Conservation (phyloP, 2,329 filamentous ascomycete genomes). For the Claviceps arundinis region DNA sequence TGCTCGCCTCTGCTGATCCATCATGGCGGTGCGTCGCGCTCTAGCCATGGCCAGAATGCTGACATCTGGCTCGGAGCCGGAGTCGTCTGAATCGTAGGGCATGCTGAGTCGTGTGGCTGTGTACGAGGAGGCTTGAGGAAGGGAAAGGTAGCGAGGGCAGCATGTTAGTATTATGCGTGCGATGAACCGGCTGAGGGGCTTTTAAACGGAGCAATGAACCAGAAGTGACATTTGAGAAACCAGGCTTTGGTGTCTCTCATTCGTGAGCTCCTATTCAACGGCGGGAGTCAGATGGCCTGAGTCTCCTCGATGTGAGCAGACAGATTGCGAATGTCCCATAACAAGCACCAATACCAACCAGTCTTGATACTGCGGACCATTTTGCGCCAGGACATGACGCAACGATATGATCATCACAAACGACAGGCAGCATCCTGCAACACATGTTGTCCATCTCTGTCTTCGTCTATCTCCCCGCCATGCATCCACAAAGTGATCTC, state of each 20-base stretch:
- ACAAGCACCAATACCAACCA: neutral
- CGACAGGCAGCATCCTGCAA: neutral
- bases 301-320: neutral
- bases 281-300: neutral
- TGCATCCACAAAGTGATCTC: too few relatives aligned
- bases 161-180: neutral
- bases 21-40: slow-evolving; percentile 11
- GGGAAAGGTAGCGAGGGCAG: slow-evolving; percentile 7
- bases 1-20: slow-evolving; percentile 13
- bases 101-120: slow-evolving; percentile 22
- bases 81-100: slow-evolving; percentile 23
- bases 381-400: neutral
- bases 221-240: neutral
- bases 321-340: neutral
- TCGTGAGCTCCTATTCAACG: neutral
- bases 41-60: slow-evolving; percentile 23
- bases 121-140: slow-evolving; percentile 15
- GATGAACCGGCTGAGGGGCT: neutral
- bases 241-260: neutral
- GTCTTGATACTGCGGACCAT: neutral
- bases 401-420: neutral
- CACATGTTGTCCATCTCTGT: neutral
- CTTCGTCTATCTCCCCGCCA: neutral
- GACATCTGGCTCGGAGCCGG: slow-evolving; percentile 23
- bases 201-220: neutral